Evolutionary conservation across 108 stramenopile species (phyloP).

Genomic region (Skeletonema potamos): DNA sequence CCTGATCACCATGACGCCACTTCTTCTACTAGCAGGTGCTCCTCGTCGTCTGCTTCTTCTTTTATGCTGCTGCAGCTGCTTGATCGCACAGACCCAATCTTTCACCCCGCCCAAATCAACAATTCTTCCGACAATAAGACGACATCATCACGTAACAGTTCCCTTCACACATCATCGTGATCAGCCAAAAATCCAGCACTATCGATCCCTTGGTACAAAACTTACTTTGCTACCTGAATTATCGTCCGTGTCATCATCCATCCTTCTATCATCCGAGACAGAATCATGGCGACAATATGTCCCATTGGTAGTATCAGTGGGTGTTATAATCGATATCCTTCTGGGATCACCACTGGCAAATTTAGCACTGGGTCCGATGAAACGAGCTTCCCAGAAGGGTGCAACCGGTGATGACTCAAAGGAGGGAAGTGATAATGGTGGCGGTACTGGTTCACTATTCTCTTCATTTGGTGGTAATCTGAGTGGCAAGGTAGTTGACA

Average conservation of each 20-base stretch:
- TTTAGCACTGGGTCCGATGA: constrained; percentile 52
- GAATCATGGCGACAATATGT: constrained; percentile 87
- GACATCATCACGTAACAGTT: neutral
- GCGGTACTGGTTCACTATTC: constrained; percentile 25
- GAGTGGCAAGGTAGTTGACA: neutral
- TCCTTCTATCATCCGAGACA: constrained; percentile 22
- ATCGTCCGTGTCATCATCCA: constrained; percentile 5
- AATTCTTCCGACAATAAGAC: neutral
- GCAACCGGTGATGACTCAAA: constrained; percentile 12
- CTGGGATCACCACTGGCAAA: constrained; percentile 81
- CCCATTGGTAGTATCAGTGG: constrained; percentile 61
- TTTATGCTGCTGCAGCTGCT: neutral
- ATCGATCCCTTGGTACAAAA: neutral
- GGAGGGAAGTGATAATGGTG: constrained; percentile 4
- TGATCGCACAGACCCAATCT: neutral
- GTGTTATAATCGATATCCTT: constrained; percentile 77
- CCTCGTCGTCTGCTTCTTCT: neutral
- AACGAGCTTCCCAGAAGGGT: constrained; percentile 38
- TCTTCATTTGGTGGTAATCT: constrained; percentile 9
- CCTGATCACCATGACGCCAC: neutral
- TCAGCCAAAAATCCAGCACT: neutral
- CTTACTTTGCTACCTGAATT: neutral
- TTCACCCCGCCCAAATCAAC: neutral
- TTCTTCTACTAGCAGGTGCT: neutral
- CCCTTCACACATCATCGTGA: neutral